A percentile compares a stretch with the other conserved stretches of the same genome.
phyloP scores from a whole-genome alignment of 768 basidiomycete genomes.

The Mycena metata region DNA sequence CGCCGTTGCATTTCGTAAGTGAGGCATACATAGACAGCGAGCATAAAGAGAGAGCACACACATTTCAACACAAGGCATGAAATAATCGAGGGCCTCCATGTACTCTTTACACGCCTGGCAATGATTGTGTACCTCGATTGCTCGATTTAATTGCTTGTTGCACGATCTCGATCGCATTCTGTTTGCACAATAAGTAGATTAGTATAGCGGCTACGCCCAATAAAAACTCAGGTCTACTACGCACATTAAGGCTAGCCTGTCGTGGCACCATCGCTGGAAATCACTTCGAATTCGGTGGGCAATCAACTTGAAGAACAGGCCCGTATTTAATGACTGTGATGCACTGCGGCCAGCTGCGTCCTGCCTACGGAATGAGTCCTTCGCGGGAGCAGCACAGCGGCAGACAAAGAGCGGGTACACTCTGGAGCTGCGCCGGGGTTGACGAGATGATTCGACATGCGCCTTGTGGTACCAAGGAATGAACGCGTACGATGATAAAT shows the following conservation, averaged over 20 bases:
- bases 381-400: too few relatives aligned
- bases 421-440: too few relatives aligned
- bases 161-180: conserved; percentile 76
- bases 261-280: conserved; percentile 15
- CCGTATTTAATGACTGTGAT: too few relatives aligned
- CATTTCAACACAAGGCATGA: conserved; percentile 87
- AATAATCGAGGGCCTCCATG: conserved; percentile 86
- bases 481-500: too few relatives aligned
- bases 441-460: too few relatives aligned
- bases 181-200: neutral
- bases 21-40: too few relatives aligned
- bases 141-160: conserved; percentile 81
- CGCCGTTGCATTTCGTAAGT: neutral
- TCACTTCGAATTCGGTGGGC: too few relatives aligned
- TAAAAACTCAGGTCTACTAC: neutral
- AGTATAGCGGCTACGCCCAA: neutral
- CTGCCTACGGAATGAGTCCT: too few relatives aligned
- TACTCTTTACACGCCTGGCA: conserved; percentile 83
- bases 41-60: conserved; percentile 46
- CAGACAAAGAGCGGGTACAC: too few relatives aligned
- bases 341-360: too few relatives aligned
- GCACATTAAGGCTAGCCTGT: conserved; percentile 14
- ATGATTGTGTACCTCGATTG: conserved; percentile 83
- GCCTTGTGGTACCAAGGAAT: too few relatives aligned
- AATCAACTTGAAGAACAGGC: too few relatives aligned